Conservation (phyloP, 208 protist genomes). For the Wallacemonas sp. region DNA sequence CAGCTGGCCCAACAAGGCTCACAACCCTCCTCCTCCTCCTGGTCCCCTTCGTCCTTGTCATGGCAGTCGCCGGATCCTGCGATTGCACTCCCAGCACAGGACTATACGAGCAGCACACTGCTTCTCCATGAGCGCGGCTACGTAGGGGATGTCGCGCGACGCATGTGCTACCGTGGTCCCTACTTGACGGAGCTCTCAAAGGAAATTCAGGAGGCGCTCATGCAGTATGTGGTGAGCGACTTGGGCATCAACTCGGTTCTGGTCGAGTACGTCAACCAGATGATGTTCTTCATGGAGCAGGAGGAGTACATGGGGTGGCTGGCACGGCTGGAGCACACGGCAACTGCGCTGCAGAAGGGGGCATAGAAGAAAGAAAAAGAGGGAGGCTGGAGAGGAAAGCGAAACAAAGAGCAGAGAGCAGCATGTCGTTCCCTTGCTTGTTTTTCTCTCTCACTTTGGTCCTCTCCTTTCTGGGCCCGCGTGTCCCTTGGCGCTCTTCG, state of each 20-base stretch:
- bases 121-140: constrained; percentile 39
- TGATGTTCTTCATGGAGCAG: constrained; percentile 85
- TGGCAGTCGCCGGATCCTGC: too few species aligned
- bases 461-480: too few species aligned
- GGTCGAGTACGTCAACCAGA: constrained; percentile 83
- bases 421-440: background rate
- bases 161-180: constrained; percentile 67
- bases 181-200: constrained; percentile 75
- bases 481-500: too few species aligned
- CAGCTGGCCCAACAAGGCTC: background rate
- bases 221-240: constrained; percentile 57
- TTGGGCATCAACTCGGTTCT: constrained; percentile 60
- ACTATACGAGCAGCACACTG: constrained; percentile 13
- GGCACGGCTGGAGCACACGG: constrained; percentile 48
- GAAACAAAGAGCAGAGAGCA: constrained; percentile 7
- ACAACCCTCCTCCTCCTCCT: too few species aligned
- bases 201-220: constrained; percentile 60
- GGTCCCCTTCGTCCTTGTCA: too few species aligned
- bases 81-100: background rate
- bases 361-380: background rate
- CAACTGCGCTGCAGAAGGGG: constrained; percentile 19
- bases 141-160: constrained; percentile 53
- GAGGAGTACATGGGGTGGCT: constrained; percentile 87
- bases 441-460: background rate
- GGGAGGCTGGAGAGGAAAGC: background rate